Evolutionary conservation across 2,329 filamentous ascomycete genomes (phyloP), one percentile per base, ranked within the genome.

Genomic region (Sporothrix phasma): DNA sequence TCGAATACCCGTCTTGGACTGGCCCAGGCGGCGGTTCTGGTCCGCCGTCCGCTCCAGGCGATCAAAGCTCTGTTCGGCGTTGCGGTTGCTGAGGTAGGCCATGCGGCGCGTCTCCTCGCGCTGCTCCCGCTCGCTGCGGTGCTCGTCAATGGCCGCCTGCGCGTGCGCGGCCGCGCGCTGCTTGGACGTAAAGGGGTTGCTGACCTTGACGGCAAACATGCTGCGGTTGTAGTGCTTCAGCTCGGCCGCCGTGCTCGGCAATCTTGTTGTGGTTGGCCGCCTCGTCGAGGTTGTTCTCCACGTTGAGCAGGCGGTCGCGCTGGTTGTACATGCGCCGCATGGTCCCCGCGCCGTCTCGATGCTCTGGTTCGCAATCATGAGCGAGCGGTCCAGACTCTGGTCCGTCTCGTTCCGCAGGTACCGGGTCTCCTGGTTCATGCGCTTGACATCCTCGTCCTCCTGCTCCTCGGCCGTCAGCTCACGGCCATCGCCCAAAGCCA

Each of bases 191-290:
- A 96, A 90, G 0, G 88, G 88, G 70, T 91, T 91, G 62, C 65
- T 80, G 29, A 92, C 87, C 71, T 92, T 88, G 24, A 92, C 84
- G 5, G 90, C 89, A 72, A 96, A 96, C 91, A 97, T 96, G 78
- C 88, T 92, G 67, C 88, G 81, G 75, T 97, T 96, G 59, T 95
- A 79, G 0, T 84, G 90, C 78, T 93, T 93, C 43, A 97, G 79
- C 72, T 96, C 91, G 56, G 86, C 84, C 1, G 70, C 90, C 89
- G 69, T 92, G 90, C 69, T 92, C 87, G 0, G 90, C 89, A 65
- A 89, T 78, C 65, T 85, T 84, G 70, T 89, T 90, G 72, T 92
- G 87, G 67, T 87, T 88, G n/a, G 84, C 77, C 3, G 91, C 88
- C 68, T 90, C 80, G 70, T 96, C 90, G 64, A 97, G 81, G 70